Base-by-base conservation (phyloP, 2,329 filamentous ascomycete species). In the Cercospora nicotianae region DNA sequence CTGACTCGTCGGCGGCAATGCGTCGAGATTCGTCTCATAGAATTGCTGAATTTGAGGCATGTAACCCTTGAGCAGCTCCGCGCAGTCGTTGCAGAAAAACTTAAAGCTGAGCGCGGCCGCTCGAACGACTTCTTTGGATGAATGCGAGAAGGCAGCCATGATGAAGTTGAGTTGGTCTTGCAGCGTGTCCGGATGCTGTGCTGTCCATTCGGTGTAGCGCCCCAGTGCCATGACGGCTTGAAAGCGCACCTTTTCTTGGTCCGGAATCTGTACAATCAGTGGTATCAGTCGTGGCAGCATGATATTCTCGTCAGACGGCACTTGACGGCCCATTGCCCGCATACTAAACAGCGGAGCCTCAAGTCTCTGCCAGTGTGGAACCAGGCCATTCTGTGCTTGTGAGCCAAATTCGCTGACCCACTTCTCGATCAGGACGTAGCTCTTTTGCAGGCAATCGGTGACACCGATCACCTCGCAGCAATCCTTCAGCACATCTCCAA, bases 401-500 rank as follows among this genome's bases (percentile, higher is more conserved):
- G 89, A 83, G 23, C 90, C 94, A 76, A 96, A 93, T 66, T 89
- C 90, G 67, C 88, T 87, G 78, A 94, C 94, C 94, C 96, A 99
- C 31, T 89, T 77, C 79, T 97, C 91, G 73, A 99, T 96, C 67
- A 92, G 84, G 18, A 90, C 84, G 72, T 96, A 93, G 6, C 96
- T 91, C 80, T 99, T 99, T 72, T 88, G 89, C 58, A 99, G 84
- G 75, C 95, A 98, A 70, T 96, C 92, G 0, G 92, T 91, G 10
- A 96, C 92, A 9, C 94, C 94, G 83, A 99, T 93, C 48, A 99
- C 94, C 77, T 97, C 92, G 79, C 95, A 99, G 64, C 92, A 92
- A 76, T 99, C 95, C 81, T 99, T 99, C 60, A 99, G 86, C 0
- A 96, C 96, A 77, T 99, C 96, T 39, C 95, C 95, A 93, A 99